phyloP scores from a whole-genome alignment of 2,329 filamentous ascomycete genomes.

The Podosphaera fusca region DNA sequence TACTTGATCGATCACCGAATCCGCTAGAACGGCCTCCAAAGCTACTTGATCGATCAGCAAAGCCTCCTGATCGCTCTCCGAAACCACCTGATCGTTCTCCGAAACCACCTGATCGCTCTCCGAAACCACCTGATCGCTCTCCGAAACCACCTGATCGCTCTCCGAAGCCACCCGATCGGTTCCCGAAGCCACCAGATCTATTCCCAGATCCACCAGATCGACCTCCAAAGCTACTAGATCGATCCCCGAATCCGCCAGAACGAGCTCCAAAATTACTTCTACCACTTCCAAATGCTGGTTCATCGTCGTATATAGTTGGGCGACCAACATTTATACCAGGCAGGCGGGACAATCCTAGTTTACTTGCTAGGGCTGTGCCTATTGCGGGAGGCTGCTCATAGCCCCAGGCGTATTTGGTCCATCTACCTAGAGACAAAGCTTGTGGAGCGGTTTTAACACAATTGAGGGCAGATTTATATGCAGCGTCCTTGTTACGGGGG shows the following conservation, averaged over 20 bases:
- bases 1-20: conserved; percentile 2
- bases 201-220: neutral
- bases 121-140: conserved; percentile 3
- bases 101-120: conserved; percentile 4
- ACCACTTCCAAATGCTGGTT: conserved; percentile 3
- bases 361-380: conserved; percentile 5
- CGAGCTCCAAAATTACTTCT: conserved; percentile 2
- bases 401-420: conserved; percentile 16
- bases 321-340: conserved; percentile 8
- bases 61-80: neutral
- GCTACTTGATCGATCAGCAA: neutral
- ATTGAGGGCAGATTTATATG: conserved; percentile 11
- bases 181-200: conserved; percentile 1
- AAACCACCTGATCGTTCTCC: conserved; percentile 3
- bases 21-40: conserved; percentile 1
- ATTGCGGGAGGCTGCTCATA: conserved; percentile 14
- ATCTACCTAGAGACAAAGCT: conserved; percentile 10
- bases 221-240: neutral
- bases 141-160: conserved; percentile 3
- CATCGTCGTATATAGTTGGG: conserved; percentile 1
- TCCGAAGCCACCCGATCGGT: conserved; percentile 4
- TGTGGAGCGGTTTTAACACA: conserved; percentile 1
- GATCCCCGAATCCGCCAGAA: conserved; percentile 1
- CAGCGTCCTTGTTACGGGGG: conserved; percentile 9
- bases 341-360: conserved; percentile 9